Conservation (phyloP, 768 basidiomycete species). For the Hortiboletus campestris region DNA sequence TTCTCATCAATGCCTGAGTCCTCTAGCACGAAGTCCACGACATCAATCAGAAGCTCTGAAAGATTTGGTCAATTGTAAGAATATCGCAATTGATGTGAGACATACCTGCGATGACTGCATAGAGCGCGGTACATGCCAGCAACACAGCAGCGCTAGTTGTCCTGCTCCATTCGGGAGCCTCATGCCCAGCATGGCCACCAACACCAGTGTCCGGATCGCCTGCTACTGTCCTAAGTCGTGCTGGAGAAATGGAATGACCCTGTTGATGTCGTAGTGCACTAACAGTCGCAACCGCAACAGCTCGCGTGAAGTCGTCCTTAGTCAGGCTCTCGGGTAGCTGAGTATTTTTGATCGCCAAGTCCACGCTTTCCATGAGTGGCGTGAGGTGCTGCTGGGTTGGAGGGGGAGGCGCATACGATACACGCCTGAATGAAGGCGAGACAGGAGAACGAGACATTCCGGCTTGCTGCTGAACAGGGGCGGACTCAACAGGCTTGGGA, state of each 20-base stretch:
- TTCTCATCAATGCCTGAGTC: constrained; percentile 96
- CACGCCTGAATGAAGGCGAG: constrained; percentile 50
- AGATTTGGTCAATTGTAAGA: constrained; percentile 1
- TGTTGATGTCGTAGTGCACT: constrained; percentile 85
- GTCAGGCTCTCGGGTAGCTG: constrained; percentile 63
- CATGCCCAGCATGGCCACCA: constrained; percentile 78
- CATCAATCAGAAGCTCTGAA: constrained; percentile 88
- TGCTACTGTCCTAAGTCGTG: constrained; percentile 40
- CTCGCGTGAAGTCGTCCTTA: constrained; percentile 87
- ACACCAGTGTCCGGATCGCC: constrained; percentile 43
- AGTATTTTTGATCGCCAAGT: constrained; percentile 66
- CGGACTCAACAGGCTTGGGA: constrained; percentile 29
- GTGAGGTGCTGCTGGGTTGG: constrained; percentile 41
- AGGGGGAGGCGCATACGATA: constrained; percentile 52
- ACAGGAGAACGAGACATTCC: constrained; percentile 23
- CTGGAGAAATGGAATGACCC: constrained; percentile 47
- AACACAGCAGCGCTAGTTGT: constrained; percentile 86
- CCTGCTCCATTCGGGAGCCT: constrained; percentile 95
- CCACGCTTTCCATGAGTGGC: constrained; percentile 77
- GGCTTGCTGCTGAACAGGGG: constrained; percentile 15
- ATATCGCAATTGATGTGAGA: constrained; percentile 4
- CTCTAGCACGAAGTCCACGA: constrained; percentile 89
- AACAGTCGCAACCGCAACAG: constrained; percentile 92
- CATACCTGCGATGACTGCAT: constrained; percentile 93
- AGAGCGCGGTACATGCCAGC: constrained; percentile 85